Evolutionary conservation across 768 basidiomycete species (phyloP).

Genomic region (Pholiota microspora): DNA sequence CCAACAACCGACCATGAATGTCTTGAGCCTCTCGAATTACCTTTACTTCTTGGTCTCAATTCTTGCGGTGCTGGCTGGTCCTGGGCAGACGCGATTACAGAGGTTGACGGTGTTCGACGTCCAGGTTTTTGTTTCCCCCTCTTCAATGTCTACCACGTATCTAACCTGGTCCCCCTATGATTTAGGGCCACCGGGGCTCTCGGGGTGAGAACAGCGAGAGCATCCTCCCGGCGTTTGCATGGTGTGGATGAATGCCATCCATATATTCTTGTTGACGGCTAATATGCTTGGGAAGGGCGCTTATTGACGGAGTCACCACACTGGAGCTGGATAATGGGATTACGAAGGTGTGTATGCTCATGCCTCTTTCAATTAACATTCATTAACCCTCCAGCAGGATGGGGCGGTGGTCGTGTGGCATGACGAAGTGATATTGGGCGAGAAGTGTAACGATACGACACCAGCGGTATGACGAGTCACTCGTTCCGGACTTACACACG

Average conservation of each 20-base stretch:
- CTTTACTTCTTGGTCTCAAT: background rate
- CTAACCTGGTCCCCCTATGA: background rate
- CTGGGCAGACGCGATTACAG: slow-evolving; percentile 1
- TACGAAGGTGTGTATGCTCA: slow-evolving; percentile 49
- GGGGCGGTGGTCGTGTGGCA: slow-evolving; percentile 81
- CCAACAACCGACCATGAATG: slow-evolving; percentile 1
- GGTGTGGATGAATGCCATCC: slow-evolving; percentile 36
- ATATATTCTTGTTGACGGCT: background rate
- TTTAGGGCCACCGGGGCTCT: slow-evolving; percentile 72
- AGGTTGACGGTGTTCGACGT: slow-evolving; percentile 39
- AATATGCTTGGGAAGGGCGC: slow-evolving; percentile 44
- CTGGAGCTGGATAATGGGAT: slow-evolving; percentile 80
- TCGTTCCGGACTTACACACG: background rate
- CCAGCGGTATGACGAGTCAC: slow-evolving; percentile 45
- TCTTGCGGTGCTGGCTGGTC: background rate
- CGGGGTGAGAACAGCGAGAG: slow-evolving; percentile 76
- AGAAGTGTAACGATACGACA: slow-evolving; percentile 68
- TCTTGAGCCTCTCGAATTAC: background rate
- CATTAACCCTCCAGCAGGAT: slow-evolving; percentile 44
- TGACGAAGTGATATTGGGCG: slow-evolving; percentile 59
- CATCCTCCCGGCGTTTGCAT: slow-evolving; percentile 73
- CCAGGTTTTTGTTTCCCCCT: slow-evolving; percentile 12
- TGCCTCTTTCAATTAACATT: background rate
- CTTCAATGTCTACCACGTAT: background rate
- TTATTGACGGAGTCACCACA: slow-evolving; percentile 73